phyloP scores from a whole-genome alignment of 2,329 filamentous ascomycete genomes.

The Cladosporium sp. region DNA sequence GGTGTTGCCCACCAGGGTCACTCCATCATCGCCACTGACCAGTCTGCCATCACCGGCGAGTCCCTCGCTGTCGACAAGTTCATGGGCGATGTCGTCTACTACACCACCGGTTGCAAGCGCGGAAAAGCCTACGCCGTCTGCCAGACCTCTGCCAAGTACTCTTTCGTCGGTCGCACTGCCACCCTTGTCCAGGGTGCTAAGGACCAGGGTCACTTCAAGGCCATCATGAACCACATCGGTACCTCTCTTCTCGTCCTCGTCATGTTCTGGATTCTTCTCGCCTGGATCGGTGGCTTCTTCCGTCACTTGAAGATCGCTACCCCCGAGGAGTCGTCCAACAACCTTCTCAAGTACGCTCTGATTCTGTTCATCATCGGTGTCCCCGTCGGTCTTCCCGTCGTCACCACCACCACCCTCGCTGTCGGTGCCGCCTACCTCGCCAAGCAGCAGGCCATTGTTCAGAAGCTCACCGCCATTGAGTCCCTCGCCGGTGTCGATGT shows the following conservation, averaged over 20 bases:
- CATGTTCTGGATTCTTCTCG: slow-evolving; percentile 72
- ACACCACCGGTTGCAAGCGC: slow-evolving; percentile 80
- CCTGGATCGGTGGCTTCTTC: slow-evolving; percentile 80
- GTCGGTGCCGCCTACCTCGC: slow-evolving; percentile 76
- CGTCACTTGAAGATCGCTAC: slow-evolving; percentile 65
- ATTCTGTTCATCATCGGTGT: slow-evolving; percentile 77
- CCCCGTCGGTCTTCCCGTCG: slow-evolving; percentile 75
- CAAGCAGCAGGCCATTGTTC: slow-evolving; percentile 75
- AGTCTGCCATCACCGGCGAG: slow-evolving; percentile 79
- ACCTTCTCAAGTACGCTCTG: slow-evolving; percentile 67
- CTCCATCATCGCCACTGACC: slow-evolving; percentile 70
- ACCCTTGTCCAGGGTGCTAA: slow-evolving; percentile 72
- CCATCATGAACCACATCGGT: slow-evolving; percentile 80
- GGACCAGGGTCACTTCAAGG: slow-evolving; percentile 78
- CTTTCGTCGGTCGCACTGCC: slow-evolving; percentile 76
- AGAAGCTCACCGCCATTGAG: slow-evolving; percentile 78
- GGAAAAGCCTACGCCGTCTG: slow-evolving; percentile 73
- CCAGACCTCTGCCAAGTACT: slow-evolving; percentile 66
- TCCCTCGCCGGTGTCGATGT: slow-evolving; percentile 75
- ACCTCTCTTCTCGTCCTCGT: slow-evolving; percentile 72
- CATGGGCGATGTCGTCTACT: slow-evolving; percentile 74
- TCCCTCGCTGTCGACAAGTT: slow-evolving; percentile 77
- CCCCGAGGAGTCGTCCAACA: slow-evolving; percentile 59
- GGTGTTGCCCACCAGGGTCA: slow-evolving; percentile 64
- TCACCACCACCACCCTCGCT: slow-evolving; percentile 74